Evolutionary conservation across 345 rosid species (phyloP), one percentile per base, ranked within the genome.

Genomic region (Bretschneidera sinensis): DNA sequence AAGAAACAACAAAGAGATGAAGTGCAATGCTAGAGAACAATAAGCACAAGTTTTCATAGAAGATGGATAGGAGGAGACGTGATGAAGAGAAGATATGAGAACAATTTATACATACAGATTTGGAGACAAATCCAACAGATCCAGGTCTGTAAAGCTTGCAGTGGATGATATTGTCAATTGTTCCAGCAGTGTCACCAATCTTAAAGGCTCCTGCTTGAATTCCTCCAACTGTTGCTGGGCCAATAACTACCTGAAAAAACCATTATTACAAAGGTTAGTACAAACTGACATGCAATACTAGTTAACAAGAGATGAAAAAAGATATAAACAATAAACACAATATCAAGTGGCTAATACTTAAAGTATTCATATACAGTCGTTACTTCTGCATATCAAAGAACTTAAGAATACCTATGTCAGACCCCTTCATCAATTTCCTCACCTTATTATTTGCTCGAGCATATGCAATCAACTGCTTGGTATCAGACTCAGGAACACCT

Each of bases 371-470:
- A 6, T 14, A 35, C 43, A 35, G 43, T 14, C 43, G 14, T 35
- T 5, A 48, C 20, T 48, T 48, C 9, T 48, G 7, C 19, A 19
- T 49, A 49, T 49, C n/a, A 49, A 49, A 21, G 24, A 14, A 35
- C 54, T n/a, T 51, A 20, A 51, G 34, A 65, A 47, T 20, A 66
- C 49, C 50, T 14, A 50, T 64, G 43, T 16, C 21, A 9, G 21
- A 24, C 17, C 35, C 16, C 20, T 11, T 50, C 53, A 66, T 17
- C 43, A 59, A 17, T 25, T 24, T 52, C 43, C 60, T 63, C 55
- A 78, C 97, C 89, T 89, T 89, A 68, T 89, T 89, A 79, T 89
- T 89, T 13, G 97, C 76, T 39, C 87, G 88, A 70, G 97, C 97
- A 73, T 72, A 89, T 43, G 89, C 83, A 74, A 89, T 83, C 73